Conservation (phyloP, 106 monocot species). For the Vanilla planifolia region DNA sequence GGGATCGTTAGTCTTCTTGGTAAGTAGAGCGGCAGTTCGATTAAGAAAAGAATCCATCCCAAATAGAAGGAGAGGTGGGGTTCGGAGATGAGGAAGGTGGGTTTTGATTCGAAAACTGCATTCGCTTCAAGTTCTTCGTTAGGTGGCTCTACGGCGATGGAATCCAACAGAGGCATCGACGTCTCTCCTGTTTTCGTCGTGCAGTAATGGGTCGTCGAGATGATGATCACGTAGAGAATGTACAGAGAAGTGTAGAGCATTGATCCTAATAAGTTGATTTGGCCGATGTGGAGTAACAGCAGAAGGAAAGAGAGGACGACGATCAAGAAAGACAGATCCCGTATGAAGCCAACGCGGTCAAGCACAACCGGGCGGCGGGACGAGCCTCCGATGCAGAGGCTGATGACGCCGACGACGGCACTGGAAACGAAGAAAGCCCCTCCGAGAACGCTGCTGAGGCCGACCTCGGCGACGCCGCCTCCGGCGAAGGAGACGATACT, state of each 20-base stretch:
- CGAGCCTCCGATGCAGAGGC: neutral
- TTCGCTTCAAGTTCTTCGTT: neutral
- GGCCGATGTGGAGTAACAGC: slow-evolving; percentile 30
- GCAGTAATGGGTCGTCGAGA: slow-evolving; percentile 39
- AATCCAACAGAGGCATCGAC: slow-evolving; percentile 24
- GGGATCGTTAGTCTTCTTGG: slow-evolving; percentile 51
- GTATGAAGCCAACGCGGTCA: slow-evolving; percentile 31
- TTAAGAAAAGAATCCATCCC: slow-evolving; percentile 3
- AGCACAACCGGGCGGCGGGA: neutral
- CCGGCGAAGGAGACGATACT: slow-evolving; percentile 29
- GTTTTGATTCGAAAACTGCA: neutral
- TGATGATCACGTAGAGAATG: slow-evolving; percentile 39
- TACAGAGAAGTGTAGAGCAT: slow-evolving; percentile 43
- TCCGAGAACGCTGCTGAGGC: slow-evolving; percentile 45
- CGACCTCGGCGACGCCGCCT: slow-evolving; percentile 19
- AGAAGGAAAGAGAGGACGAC: slow-evolving; percentile 26
- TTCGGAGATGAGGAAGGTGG: too few species aligned
- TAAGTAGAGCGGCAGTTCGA: slow-evolving; percentile 42
- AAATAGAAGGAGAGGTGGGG: neutral
- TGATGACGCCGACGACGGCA: slow-evolving; percentile 40
- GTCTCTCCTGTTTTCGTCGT: slow-evolving; percentile 15
- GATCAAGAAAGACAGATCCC: slow-evolving; percentile 52
- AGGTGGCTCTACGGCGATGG: slow-evolving; percentile 3
- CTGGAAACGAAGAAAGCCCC: slow-evolving; percentile 50
- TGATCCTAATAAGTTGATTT: slow-evolving; percentile 35